A percentile compares a stretch with the other conserved stretches of the same genome.
These are phyloP conservation scores for Chlamydomonas asymmetrica DNA, from an alignment of 139 green algal species.

Conservation along the genomic window DNA sequence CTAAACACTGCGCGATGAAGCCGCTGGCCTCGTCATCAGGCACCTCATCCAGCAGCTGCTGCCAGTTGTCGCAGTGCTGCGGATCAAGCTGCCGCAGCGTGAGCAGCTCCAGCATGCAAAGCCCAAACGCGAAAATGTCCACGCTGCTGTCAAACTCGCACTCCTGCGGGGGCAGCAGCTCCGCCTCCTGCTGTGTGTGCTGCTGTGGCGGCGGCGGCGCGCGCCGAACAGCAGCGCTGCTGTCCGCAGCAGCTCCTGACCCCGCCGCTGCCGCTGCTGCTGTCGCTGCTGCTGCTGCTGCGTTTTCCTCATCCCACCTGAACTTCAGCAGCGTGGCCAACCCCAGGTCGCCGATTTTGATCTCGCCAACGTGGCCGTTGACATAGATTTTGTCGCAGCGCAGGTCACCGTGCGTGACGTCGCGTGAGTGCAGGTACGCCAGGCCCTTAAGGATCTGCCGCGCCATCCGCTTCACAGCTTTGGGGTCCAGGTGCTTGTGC, in stretches of 20 bases:
- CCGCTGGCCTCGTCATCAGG: conserved; percentile 64
- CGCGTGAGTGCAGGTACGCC: conserved; percentile 86
- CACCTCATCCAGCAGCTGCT: conserved; percentile 55
- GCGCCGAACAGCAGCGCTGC: no score
- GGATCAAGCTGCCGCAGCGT: conserved; percentile 80
- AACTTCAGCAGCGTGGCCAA: conserved; percentile 81
- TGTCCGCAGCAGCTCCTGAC: no score
- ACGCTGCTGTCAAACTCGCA: conserved; percentile 45
- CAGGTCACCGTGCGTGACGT: conserved; percentile 95
- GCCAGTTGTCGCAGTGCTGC: conserved; percentile 48
- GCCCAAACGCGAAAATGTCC: conserved; percentile 97
- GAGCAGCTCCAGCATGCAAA: conserved; percentile 96
- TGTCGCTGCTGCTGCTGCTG: no score
- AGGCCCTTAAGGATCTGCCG: conserved; percentile 88
- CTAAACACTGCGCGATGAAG: conserved; percentile 87
- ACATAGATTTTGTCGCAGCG: conserved; percentile 96
- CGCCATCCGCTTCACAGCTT: conserved; percentile 91
- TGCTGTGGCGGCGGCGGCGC: not conserved
- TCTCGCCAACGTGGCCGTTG: conserved; percentile 88
- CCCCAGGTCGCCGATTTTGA: conserved; percentile 95
- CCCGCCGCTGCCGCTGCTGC: no score
- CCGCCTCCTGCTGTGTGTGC: not conserved
- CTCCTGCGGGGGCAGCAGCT: no score
- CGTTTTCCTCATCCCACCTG: conserved; percentile 51
- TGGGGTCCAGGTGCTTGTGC: conserved; percentile 80